Percentiles rank a stretch among this genome's conserved stretches.
These are phyloP conservation scores for Saposhnikovia divaricata DNA, from an alignment of 129 eudicot species.

Conservation along the genomic window DNA sequence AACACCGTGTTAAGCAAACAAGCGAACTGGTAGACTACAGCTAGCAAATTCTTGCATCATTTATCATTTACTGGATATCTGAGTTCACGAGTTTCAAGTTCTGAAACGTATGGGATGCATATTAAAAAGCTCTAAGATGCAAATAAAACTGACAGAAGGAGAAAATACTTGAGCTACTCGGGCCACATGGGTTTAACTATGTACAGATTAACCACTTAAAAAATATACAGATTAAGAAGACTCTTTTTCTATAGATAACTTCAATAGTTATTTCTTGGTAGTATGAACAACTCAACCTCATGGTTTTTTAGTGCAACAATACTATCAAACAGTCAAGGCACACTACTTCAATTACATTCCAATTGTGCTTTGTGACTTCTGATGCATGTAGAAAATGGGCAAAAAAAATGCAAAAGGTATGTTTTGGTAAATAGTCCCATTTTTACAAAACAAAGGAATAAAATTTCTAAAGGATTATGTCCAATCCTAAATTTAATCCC, in stretches of 20 bases:
- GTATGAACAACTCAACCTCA: not conserved
- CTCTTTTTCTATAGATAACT: not conserved
- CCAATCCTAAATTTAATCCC: not conserved
- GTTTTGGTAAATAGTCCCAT: too few relatives aligned
- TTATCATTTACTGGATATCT: not conserved
- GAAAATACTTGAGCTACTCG: not conserved
- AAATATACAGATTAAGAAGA: not conserved
- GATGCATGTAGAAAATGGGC: not conserved
- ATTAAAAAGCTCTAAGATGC: not conserved
- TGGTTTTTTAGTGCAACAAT: not conserved
- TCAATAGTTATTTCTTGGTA: too few relatives aligned
- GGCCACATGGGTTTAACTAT: not conserved
- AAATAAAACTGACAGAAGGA: not conserved
- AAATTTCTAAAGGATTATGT: not conserved
- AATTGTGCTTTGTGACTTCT: not conserved
- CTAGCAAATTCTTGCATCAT: not conserved
- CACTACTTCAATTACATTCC: not conserved
- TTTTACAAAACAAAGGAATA: not conserved
- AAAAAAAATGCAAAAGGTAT: not conserved
- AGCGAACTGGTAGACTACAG: not conserved
- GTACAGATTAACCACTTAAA: not conserved
- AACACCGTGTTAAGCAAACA: not conserved
- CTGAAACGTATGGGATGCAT: too few relatives aligned
- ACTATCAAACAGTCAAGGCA: not conserved
- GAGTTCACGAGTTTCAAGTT: too few relatives aligned